phyloP scores from a whole-genome alignment of 140 eudicot species.

The Stevia rebaudiana region DNA sequence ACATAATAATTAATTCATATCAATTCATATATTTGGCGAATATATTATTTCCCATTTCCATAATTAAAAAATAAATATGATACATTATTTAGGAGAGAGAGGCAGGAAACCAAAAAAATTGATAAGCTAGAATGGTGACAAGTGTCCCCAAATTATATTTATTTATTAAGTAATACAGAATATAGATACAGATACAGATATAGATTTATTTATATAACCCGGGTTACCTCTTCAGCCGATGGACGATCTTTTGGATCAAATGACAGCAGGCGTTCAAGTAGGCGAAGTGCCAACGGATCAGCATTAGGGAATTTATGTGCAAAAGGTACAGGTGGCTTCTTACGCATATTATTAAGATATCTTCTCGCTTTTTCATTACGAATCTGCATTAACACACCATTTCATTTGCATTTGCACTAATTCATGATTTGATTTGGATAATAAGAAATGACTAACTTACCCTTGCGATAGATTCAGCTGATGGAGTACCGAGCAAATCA shows the following conservation, averaged over 20 bases:
- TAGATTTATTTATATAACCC: too few relatives aligned
- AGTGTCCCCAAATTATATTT: too few relatives aligned
- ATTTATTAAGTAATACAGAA: too few relatives aligned
- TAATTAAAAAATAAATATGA: too few relatives aligned
- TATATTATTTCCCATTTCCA: too few relatives aligned
- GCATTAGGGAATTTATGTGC: slow-evolving; percentile 59
- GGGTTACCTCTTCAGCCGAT: slow-evolving; percentile 72
- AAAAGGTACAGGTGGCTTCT: slow-evolving; percentile 63
- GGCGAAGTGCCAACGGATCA: slow-evolving; percentile 79
- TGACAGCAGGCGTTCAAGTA: slow-evolving; percentile 64
- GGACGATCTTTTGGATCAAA: slow-evolving; percentile 95
- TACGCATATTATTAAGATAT: slow-evolving; percentile 77
- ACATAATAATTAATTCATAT: too few relatives aligned
- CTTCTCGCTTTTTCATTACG: slow-evolving; percentile 95
- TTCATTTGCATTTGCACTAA: not conserved
- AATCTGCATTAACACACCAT: slow-evolving; percentile 50
- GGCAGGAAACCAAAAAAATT: too few relatives aligned
- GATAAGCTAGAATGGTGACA: too few relatives aligned
- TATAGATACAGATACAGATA: too few relatives aligned
- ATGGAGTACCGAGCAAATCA: slow-evolving; percentile 86
- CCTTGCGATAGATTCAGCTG: slow-evolving; percentile 72
- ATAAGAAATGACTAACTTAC: slow-evolving; percentile 29
- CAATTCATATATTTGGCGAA: too few relatives aligned
- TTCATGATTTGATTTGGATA: not conserved
- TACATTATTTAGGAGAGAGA: too few relatives aligned